Conservation (phyloP, 2,329 filamentous ascomycete genomes). For the Bipolaris gigantea region DNA sequence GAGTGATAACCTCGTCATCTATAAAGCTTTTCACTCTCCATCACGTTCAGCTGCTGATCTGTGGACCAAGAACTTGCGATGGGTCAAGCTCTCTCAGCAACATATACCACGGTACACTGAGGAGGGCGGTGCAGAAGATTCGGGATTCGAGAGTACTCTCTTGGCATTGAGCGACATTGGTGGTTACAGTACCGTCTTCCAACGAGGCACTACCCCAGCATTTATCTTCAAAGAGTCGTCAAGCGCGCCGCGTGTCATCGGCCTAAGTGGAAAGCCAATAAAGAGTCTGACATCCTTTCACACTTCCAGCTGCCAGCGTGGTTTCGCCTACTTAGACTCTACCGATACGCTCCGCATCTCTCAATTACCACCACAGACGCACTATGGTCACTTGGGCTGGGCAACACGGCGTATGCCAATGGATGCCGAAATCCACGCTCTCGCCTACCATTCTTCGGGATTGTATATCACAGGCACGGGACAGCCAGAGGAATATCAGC, state of each 20-base stretch:
- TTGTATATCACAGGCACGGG: constrained; percentile 79
- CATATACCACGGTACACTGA: constrained; percentile 62
- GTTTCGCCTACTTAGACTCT: constrained; percentile 71
- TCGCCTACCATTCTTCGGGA: constrained; percentile 77
- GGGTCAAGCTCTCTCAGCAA: constrained; percentile 73
- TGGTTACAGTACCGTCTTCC: constrained; percentile 79
- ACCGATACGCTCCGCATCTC: constrained; percentile 73
- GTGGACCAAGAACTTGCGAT: constrained; percentile 65
- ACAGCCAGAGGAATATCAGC: constrained; percentile 65
- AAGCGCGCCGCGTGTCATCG: constrained; percentile 73
- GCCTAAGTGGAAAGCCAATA: constrained; percentile 68
- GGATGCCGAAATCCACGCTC: constrained; percentile 67
- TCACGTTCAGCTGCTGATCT: constrained; percentile 43
- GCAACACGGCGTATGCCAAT: constrained; percentile 72
- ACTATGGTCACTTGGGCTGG: constrained; percentile 75
- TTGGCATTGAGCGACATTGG: constrained; percentile 65
- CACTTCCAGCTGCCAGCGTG: constrained; percentile 73
- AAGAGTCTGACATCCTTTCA: constrained; percentile 75
- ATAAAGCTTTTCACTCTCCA: constrained; percentile 71
- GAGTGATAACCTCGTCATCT: constrained; percentile 82
- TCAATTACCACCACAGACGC: constrained; percentile 67
- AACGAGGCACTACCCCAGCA: constrained; percentile 76
- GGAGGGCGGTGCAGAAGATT: constrained; percentile 54
- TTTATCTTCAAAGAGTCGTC: constrained; percentile 83
- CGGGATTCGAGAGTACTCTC: constrained; percentile 53